Evolutionary conservation across 1,284 basidiomycete species (phyloP).

Genomic region (Stereum hirsutum): DNA sequence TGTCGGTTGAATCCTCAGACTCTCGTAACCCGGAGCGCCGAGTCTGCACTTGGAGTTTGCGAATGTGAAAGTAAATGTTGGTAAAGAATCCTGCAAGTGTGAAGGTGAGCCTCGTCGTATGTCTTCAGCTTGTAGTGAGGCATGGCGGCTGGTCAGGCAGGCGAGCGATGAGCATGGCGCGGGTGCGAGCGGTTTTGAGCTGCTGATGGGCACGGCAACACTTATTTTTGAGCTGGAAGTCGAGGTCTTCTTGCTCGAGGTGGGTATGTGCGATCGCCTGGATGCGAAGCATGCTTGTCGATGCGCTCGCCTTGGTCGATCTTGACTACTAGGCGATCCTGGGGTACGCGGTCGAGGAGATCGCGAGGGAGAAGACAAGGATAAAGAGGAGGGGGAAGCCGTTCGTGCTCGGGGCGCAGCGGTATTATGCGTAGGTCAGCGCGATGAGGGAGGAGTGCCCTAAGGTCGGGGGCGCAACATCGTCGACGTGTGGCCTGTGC

Average conservation of each 20-base stretch:
- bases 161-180: constrained; percentile 37
- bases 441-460: constrained; percentile 32
- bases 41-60: too few species aligned
- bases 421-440: constrained; percentile 38
- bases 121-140: constrained; percentile 40
- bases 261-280: constrained; percentile 87
- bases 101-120: too few species aligned
- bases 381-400: constrained; percentile 67
- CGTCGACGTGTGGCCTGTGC: constrained; percentile 23
- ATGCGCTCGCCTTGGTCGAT: constrained; percentile 80
- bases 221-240: constrained; percentile 64
- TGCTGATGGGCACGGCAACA: constrained; percentile 76
- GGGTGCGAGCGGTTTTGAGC: constrained; percentile 71
- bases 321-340: constrained; percentile 88
- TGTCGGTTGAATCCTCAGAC: too few species aligned
- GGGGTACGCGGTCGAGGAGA: constrained; percentile 64
- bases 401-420: constrained; percentile 71
- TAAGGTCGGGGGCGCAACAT: constrained; percentile 32
- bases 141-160: constrained; percentile 39
- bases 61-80: too few species aligned
- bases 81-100: too few species aligned
- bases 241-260: constrained; percentile 86
- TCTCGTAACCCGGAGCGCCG: too few species aligned
- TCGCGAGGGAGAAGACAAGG: constrained; percentile 79
- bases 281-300: constrained; percentile 88